Evolutionary conservation across 805 yeast species (phyloP), one percentile per base, ranked within the genome.

Genomic region (Suhomyces kilbournensis): DNA sequence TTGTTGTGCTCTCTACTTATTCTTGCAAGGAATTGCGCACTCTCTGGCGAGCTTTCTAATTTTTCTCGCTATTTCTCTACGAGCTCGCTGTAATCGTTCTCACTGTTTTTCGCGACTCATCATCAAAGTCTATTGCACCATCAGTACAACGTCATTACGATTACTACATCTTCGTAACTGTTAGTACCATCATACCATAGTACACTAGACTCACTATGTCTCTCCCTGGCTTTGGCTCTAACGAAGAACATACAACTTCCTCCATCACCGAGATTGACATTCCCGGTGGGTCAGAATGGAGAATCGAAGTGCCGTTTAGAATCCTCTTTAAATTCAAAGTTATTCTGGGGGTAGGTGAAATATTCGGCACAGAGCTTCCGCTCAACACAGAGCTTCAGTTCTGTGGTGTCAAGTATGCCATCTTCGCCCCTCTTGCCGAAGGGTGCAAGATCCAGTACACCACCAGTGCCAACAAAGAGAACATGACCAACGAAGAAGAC

Each of bases 361-460:
- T 91, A 8, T 90, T 87, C 68, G 99, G 99, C 22, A 90, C 97
- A 2, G 99, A 94, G 66, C 78, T 94, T 22, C 88, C 97, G 2
- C 74, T 78, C 43, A 89, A 87, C 53, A 75, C 78, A 0, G 88
- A 83, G 20, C 42, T 71, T 32, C 66, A 62, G 44, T 56, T 75
- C 23, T 59, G 72, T 10, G 79, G 79, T 4, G 71, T 64, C 20
- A 75, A 74, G 54, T 67, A 64, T 52, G 65, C 75, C 26, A 53
- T 75, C 4, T 74, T 68, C 52, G 70, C 78, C 6, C 78, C 78
- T 0, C 61, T 70, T 14, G 82, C 81, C 57, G 82, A 80, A 34
- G 96, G 96, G 4, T 83, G 90, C 60, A 73, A 67, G 35, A 50
- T 92, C 5, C 80, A 79, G 57, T 86, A 78, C 59, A 70, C 57